phyloP scores from a whole-genome alignment of 2,329 filamentous ascomycete species.

The Penicillium rolfsii region DNA sequence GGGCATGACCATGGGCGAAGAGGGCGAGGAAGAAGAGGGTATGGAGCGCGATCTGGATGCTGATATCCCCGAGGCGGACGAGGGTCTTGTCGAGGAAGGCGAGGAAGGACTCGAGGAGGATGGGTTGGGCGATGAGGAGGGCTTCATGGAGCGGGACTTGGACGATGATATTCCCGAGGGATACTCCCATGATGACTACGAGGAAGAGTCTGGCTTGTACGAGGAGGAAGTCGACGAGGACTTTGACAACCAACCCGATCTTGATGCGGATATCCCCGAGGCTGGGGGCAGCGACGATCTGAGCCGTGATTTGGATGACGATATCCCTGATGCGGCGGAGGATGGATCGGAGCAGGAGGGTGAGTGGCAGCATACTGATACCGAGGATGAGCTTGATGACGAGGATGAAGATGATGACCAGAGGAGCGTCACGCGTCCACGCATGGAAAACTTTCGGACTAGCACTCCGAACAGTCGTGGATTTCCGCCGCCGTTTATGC shows the following conservation, averaged over 20 bases:
- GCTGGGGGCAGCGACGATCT: slow-evolving; percentile 54
- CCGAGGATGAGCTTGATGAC: slow-evolving; percentile 64
- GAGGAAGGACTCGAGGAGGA: slow-evolving; percentile 55
- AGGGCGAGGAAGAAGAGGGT: slow-evolving; percentile 45
- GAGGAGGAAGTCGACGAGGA: slow-evolving; percentile 44
- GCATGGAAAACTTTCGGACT: slow-evolving; percentile 37
- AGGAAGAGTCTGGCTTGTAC: slow-evolving; percentile 33
- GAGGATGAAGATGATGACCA: slow-evolving; percentile 45
- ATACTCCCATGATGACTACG: slow-evolving; percentile 49
- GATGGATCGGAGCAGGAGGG: slow-evolving; percentile 52
- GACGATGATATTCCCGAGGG: slow-evolving; percentile 68
- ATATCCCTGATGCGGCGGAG: slow-evolving; percentile 64
- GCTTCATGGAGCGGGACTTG: slow-evolving; percentile 50
- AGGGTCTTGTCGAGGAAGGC: slow-evolving; percentile 46
- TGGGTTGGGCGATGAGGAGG: slow-evolving; percentile 46
- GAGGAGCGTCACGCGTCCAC: slow-evolving; percentile 26
- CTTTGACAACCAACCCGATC: slow-evolving; percentile 50
- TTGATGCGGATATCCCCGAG: slow-evolving; percentile 66
- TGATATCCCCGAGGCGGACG: slow-evolving; percentile 51
- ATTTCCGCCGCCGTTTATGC: slow-evolving; percentile 34
- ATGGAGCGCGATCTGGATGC: slow-evolving; percentile 51
- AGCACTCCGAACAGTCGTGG: slow-evolving; percentile 39
- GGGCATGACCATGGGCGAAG: slow-evolving; percentile 33
- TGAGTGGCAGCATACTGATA: slow-evolving; percentile 78
- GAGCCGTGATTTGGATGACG: slow-evolving; percentile 71